These are phyloP conservation scores for Alternaria brassicae DNA, from an alignment of 2,329 filamentous ascomycete species.

Conservation along the genomic window DNA sequence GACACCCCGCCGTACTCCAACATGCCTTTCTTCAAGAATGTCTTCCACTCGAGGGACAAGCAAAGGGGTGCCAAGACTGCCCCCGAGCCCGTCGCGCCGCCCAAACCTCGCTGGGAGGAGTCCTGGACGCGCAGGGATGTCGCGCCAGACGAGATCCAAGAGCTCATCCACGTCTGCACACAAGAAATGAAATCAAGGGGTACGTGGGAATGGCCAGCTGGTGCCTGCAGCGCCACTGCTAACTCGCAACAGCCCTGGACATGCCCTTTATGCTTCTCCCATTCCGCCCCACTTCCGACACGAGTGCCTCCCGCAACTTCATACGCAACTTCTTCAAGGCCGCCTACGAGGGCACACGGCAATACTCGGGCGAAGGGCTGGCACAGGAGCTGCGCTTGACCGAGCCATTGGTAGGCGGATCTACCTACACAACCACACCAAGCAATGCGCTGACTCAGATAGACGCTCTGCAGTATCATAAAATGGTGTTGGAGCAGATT, in stretches of 20 bases:
- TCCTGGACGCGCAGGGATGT: slow-evolving; percentile 84
- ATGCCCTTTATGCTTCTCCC: slow-evolving; percentile 92
- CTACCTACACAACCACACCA: neutral
- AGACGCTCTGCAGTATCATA: slow-evolving; percentile 91
- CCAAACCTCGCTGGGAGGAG: slow-evolving; percentile 84
- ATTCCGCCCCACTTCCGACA: slow-evolving; percentile 91
- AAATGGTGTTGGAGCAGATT: slow-evolving; percentile 99
- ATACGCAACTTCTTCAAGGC: slow-evolving; percentile 90
- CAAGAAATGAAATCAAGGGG: slow-evolving; percentile 93
- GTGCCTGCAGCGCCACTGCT: slow-evolving; percentile 10
- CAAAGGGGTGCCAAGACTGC: slow-evolving; percentile 41
- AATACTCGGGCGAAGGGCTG: slow-evolving; percentile 71
- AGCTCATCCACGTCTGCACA: slow-evolving; percentile 83
- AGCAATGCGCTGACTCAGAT: slow-evolving; percentile 25
- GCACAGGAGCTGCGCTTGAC: slow-evolving; percentile 88
- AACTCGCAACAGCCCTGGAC: slow-evolving; percentile 71
- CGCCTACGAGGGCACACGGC: slow-evolving; percentile 63
- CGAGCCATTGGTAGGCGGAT: slow-evolving; percentile 80
- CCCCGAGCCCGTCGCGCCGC: slow-evolving; percentile 51
- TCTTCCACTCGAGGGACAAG: slow-evolving; percentile 48
- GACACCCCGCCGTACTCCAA: slow-evolving; percentile 26
- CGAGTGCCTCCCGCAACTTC: slow-evolving; percentile 89
- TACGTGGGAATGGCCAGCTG: slow-evolving; percentile 53
- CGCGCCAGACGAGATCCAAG: slow-evolving; percentile 88
- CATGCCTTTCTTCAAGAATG: slow-evolving; percentile 51